Evolutionary conservation across 306 rosid genomes (phyloP).

Genomic region (Quercus mongolica): DNA sequence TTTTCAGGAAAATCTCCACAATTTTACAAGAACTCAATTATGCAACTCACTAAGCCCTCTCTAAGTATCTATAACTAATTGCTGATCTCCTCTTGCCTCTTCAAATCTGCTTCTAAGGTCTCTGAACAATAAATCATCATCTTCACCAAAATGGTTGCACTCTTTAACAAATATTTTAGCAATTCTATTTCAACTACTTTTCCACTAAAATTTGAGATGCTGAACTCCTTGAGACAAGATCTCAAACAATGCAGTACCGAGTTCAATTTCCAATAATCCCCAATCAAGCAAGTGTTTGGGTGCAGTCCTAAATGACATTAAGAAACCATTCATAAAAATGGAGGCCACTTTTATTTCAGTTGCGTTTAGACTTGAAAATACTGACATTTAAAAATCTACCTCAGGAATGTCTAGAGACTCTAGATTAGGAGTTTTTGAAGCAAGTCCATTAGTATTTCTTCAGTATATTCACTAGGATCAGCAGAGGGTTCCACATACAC

Average conservation of each 20-base stretch:
- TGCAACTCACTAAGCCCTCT: neutral
- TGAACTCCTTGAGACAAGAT: constrained; percentile 6
- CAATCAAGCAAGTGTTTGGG: constrained; percentile 4
- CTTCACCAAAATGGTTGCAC: constrained; percentile 12
- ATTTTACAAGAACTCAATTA: neutral
- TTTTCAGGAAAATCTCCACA: neutral
- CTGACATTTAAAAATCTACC: neutral
- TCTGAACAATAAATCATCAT: neutral
- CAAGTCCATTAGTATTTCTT: constrained; percentile 3
- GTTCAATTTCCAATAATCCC: neutral
- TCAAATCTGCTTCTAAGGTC: neutral
- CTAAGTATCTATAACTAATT: neutral
- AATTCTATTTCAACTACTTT: constrained; percentile 1
- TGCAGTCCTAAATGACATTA: constrained; percentile 4
- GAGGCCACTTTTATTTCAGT: neutral
- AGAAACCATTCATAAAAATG: neutral
- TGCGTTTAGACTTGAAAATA: too few species aligned
- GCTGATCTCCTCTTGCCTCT: constrained; percentile 8
- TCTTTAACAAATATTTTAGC: constrained; percentile 6
- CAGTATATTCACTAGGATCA: neutral
- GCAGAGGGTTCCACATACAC: neutral
- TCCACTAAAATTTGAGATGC: constrained; percentile 12
- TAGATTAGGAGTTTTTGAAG: constrained; percentile 22
- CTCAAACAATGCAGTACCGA: constrained; percentile 12
- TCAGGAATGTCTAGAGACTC: constrained; percentile 11